These are phyloP conservation scores for Lepiota brunneoincarnata DNA, from an alignment of 768 basidiomycete genomes.

Conservation along the genomic window DNA sequence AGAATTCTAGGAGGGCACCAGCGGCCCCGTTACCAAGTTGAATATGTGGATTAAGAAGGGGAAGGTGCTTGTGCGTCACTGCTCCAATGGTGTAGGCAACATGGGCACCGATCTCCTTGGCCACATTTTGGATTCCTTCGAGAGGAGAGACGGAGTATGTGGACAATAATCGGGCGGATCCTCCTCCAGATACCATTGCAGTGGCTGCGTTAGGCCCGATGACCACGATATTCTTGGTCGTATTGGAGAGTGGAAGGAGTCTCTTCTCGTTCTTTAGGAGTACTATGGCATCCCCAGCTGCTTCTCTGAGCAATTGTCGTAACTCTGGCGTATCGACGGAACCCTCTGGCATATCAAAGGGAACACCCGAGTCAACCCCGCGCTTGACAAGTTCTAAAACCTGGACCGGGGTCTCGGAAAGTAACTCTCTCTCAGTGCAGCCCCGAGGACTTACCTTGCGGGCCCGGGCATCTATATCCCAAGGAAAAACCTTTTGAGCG, in stretches of 20 bases:
- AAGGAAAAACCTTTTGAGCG: conserved; percentile 39
- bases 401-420: conserved; percentile 21
- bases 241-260: conserved; percentile 45
- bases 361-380: conserved; percentile 50
- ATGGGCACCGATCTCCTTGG: conserved; percentile 40
- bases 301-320: conserved; percentile 44
- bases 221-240: conserved; percentile 47
- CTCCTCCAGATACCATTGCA: conserved; percentile 54
- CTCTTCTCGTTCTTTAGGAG: conserved; percentile 57
- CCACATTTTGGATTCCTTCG: conserved; percentile 46
- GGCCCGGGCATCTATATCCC: conserved; percentile 39
- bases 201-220: conserved; percentile 62
- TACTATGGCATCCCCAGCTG: conserved; percentile 54
- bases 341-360: conserved; percentile 50
- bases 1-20: conserved; percentile 42
- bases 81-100: conserved; percentile 45
- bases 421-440: neutral
- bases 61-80: conserved; percentile 45
- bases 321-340: conserved; percentile 43
- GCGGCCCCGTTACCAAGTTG: conserved; percentile 30
- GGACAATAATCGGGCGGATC: conserved; percentile 50
- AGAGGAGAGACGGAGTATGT: conserved; percentile 56
- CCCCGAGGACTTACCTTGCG: conserved; percentile 23
- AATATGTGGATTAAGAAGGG: conserved; percentile 47
- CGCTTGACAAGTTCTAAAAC: conserved; percentile 45